Base-by-base conservation (phyloP, 345 rosid species). In the Eucalyptus marginata region DNA sequence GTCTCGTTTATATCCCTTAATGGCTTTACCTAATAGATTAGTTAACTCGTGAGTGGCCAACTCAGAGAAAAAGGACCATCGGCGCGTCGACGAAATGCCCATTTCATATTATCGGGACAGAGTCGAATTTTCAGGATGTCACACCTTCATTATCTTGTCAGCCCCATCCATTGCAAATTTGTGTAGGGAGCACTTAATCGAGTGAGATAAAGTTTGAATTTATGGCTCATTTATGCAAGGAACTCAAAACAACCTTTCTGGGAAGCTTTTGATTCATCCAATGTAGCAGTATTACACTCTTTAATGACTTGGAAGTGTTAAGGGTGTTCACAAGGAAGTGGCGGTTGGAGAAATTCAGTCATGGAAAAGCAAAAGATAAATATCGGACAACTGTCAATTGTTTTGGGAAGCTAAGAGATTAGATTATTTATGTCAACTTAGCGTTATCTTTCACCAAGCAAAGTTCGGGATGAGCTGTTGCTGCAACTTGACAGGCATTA, bases 361-460 rank as follows among this genome's bases (percentile, higher is more conserved):
- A 56, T 56, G 59, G 59, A 22, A 56, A 56, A 56, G 22, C 12
- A 56, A 56, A 56, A 56, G 59, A 56, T 9, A 56, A 4, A 56
- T 24, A 56, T 20, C 27, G 59, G 27, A 56, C 27, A 56, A 22
- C 27, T 22, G 59, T 56, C 59, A 56, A 56, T 56, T 56, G 96
- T 89, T 95, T 95, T 44, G 97, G 96, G 62, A 94, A 91, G 87
- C 95, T 96, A 83, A 95, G 94, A 56, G 12, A 56, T 56, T 24
- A 56, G 12, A 22, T 22, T 56, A 9, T 56, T 56, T 56, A 56
- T 56, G 59, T 56, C 59, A 56, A 52, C 56, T 52, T 17, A 17
- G 56, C 4, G 1, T 52, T 17, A 52, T 52, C 9, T 52, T 52
- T 52, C 56, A 52, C 56, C 56, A 22, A 52, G 56, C 56, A 20